These are phyloP conservation scores for Beta macrorhiza DNA, from an alignment of 179 eudicot genomes.

Conservation along the genomic window DNA sequence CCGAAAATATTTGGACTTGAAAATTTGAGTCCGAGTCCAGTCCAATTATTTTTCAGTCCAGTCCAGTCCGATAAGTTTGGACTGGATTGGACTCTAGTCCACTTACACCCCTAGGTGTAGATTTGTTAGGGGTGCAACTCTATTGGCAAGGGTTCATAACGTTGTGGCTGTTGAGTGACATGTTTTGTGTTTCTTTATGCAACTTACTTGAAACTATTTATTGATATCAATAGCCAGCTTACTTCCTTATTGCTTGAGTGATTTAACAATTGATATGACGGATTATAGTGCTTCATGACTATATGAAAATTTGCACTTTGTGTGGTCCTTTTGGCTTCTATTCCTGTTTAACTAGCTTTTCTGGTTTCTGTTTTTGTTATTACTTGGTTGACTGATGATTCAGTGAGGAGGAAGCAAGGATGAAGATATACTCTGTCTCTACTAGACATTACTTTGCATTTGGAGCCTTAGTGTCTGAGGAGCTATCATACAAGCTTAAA, in stretches of 20 bases:
- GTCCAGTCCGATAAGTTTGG: too few relatives aligned
- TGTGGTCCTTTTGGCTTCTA: neutral
- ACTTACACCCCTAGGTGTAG: too few relatives aligned
- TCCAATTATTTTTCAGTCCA: too few relatives aligned
- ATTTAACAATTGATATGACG: neutral
- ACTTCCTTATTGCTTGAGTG: neutral
- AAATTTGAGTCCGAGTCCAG: too few relatives aligned
- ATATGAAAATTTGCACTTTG: neutral
- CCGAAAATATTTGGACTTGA: too few relatives aligned
- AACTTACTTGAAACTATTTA: neutral
- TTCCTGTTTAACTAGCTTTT: neutral
- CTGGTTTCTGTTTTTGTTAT: neutral
- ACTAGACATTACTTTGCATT: slow-evolving; percentile 82
- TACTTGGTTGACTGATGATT: neutral
- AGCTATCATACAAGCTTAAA: slow-evolving; percentile 67
- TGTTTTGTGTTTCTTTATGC: neutral
- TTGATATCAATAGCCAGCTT: neutral
- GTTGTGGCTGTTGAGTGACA: neutral
- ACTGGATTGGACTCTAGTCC: too few relatives aligned
- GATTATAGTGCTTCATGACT: neutral
- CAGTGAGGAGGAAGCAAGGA: slow-evolving; percentile 92
- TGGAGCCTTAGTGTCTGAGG: slow-evolving; percentile 90
- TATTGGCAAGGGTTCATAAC: neutral
- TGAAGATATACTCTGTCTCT: slow-evolving; percentile 90
- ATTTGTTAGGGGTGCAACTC: neutral